Conservation (phyloP, 1,139 yeast species). For the Candida labiduridarum region DNA sequence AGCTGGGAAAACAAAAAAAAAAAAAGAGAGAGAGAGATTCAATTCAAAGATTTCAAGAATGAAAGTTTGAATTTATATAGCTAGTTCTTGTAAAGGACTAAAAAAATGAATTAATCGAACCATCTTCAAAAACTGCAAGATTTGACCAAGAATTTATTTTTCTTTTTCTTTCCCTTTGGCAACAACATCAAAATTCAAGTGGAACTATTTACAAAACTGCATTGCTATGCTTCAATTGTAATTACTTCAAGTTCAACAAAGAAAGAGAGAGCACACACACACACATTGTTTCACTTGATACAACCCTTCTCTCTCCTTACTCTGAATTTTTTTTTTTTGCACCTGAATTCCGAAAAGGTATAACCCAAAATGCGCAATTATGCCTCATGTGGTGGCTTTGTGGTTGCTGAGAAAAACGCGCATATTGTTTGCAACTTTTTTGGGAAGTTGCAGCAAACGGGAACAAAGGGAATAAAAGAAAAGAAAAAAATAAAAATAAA, state of each 20-base stretch:
- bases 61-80: conserved; percentile 4
- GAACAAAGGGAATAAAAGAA: not conserved
- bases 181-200: not conserved
- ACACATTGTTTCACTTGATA: not conserved
- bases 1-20: not conserved
- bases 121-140: conserved; percentile 1
- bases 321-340: not conserved
- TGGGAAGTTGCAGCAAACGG: not conserved
- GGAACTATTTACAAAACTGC: conserved; percentile 1
- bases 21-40: not conserved
- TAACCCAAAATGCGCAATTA: too few species aligned
- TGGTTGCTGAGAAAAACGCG: too few species aligned
- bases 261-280: too few species aligned
- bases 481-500: too few species aligned
- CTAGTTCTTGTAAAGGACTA: conserved; percentile 1
- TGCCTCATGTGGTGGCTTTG: too few species aligned
- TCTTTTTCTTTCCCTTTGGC: conserved; percentile 4
- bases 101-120: not conserved
- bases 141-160: conserved; percentile 1
- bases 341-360: not conserved
- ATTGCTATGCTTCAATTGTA: conserved; percentile 3
- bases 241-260: not conserved
- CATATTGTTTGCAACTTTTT: not conserved
- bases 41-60: conserved; percentile 4
- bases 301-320: not conserved